A percentile compares a stretch with the other conserved stretches of the same genome.
Conservation (phyloP, 441 rosid genomes). For the Raphanus hybrid region DNA sequence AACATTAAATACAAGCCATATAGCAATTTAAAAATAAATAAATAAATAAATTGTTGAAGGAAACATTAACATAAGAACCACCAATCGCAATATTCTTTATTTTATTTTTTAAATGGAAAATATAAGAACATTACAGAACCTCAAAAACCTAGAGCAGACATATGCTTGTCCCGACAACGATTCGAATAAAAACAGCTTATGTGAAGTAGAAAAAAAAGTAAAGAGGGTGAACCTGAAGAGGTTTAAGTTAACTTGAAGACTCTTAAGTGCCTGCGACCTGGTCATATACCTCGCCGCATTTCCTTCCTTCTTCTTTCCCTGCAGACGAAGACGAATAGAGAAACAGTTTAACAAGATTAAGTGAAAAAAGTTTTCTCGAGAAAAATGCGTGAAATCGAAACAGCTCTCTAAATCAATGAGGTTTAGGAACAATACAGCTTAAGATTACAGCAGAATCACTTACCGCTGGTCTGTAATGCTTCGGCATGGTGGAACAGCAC, state of each 20-base stretch:
- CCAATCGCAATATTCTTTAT: background rate
- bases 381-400: background rate
- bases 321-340: background rate
- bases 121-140: background rate
- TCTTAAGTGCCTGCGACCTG: conserved; percentile 82
- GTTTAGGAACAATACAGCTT: background rate
- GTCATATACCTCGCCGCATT: conserved; percentile 82
- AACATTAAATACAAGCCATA: background rate
- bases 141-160: background rate
- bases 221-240: conserved; percentile 68
- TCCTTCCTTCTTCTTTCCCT: conserved; percentile 98
- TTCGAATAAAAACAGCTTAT: background rate
- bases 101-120: too few relatives aligned
- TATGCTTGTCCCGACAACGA: background rate
- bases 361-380: background rate
- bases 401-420: background rate
- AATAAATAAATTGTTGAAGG: too few relatives aligned
- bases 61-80: background rate
- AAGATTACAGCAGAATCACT: conserved; percentile 31
- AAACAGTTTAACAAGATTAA: background rate
- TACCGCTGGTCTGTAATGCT: conserved; percentile 92
- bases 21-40: too few relatives aligned
- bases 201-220: background rate
- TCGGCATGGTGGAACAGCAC: conserved; percentile 52
- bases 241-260: conserved; percentile 71